A percentile compares a stretch with the other conserved stretches of the same genome.
Evolutionary conservation across 768 basidiomycete species (phyloP).

Genomic region (Termitomyces titanicus): DNA sequence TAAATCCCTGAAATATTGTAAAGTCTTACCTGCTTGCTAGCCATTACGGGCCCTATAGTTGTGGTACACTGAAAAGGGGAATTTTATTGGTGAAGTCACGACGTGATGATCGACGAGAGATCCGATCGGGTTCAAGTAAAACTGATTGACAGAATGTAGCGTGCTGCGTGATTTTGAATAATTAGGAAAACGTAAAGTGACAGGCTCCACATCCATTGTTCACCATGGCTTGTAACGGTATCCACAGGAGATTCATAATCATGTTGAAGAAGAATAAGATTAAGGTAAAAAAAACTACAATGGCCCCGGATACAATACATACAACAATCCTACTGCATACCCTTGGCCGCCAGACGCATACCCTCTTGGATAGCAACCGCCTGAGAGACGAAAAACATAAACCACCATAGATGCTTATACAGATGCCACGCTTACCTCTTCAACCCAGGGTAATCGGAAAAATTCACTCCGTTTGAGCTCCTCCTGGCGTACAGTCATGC

Average conservation of each 20-base stretch:
- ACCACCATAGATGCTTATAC: not conserved
- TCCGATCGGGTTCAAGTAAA: conserved; percentile 11
- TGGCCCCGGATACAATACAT: not conserved
- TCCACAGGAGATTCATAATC: not conserved
- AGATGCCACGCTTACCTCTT: conserved; percentile 40
- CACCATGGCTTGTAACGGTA: not conserved
- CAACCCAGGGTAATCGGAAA: conserved; percentile 91
- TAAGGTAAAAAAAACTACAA: not conserved
- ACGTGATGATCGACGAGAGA: conserved; percentile 14
- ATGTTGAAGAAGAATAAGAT: not conserved
- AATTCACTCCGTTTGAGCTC: conserved; percentile 87
- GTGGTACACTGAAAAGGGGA: conserved; percentile 7
- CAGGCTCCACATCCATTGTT: too few relatives aligned
- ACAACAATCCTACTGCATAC: conserved; percentile 29
- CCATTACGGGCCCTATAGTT: conserved; percentile 36
- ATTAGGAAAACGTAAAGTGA: too few relatives aligned
- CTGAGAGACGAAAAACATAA: conserved; percentile 28
- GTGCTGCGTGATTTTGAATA: too few relatives aligned
- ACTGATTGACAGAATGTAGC: too few relatives aligned
- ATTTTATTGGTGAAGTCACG: conserved; percentile 1
- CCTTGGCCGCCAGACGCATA: conserved; percentile 56
- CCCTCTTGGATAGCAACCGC: conserved; percentile 87
- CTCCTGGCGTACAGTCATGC: conserved; percentile 78
- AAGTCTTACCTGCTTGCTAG: conserved; percentile 55
- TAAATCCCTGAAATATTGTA: not conserved